These are phyloP conservation scores for Penstemon eatonii DNA, from an alignment of 257 asterid species.

Conservation along the genomic window DNA sequence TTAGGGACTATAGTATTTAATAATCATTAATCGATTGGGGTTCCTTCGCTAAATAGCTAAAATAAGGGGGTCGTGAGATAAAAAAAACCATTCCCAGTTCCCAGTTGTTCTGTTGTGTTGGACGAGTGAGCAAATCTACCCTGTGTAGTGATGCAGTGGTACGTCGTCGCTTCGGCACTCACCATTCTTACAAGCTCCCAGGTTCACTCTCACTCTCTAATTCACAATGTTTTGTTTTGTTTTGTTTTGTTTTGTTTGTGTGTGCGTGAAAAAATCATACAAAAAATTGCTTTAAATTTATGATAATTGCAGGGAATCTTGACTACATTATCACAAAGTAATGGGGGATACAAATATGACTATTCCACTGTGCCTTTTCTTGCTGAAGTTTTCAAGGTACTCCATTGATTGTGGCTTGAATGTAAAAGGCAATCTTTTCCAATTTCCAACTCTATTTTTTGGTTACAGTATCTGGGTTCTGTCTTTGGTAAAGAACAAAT, in stretches of 20 bases:
- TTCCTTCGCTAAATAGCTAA: conserved; percentile 21
- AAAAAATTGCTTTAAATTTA: conserved; percentile 12
- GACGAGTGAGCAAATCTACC: background rate
- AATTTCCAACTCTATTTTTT: background rate
- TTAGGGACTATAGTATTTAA: conserved; percentile 5
- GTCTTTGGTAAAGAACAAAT: background rate
- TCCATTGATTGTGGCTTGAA: background rate
- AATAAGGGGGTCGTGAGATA: conserved; percentile 29
- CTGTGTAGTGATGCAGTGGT: conserved; percentile 77
- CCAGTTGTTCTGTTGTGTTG: background rate
- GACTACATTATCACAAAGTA: conserved; percentile 87
- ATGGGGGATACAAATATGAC: conserved; percentile 85
- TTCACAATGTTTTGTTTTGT: background rate
- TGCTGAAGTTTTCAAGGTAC: conserved; percentile 95
- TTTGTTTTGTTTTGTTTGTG: background rate
- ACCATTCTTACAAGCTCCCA: conserved; percentile 96
- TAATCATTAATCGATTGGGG: conserved; percentile 16
- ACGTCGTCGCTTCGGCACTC: conserved; percentile 85
- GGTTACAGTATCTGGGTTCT: conserved; percentile 1
- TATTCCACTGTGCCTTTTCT: conserved; percentile 98
- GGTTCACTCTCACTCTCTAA: conserved; percentile 40
- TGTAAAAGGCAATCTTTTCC: background rate
- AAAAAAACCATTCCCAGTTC: conserved; percentile 4
- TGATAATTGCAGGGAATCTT: conserved; percentile 71
- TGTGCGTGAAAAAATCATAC: too few relatives aligned